These are phyloP conservation scores for Phytophthora palmivora DNA, from an alignment of 352 stramenopile genomes.

Conservation along the genomic window DNA sequence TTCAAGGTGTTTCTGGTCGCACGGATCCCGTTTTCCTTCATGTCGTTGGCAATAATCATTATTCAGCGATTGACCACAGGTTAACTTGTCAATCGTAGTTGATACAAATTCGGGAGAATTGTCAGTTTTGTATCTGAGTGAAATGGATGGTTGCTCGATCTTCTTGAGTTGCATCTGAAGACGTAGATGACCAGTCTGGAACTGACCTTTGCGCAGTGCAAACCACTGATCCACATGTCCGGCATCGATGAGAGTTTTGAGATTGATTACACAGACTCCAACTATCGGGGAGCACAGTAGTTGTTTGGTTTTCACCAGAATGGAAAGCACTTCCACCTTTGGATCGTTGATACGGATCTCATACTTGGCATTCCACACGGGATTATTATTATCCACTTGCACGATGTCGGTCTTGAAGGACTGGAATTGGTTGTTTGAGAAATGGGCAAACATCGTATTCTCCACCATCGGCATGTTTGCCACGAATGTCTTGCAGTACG, in stretches of 20 bases:
- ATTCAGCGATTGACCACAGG: too few species aligned
- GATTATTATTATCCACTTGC: constrained; percentile 29
- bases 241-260: constrained; percentile 45
- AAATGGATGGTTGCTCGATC: constrained; percentile 8
- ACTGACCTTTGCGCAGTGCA: constrained; percentile 48
- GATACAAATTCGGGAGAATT: not conserved
- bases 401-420: constrained; percentile 53
- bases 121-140: not conserved
- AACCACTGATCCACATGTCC: constrained; percentile 55
- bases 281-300: constrained; percentile 54
- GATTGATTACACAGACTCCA: constrained; percentile 52
- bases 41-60: too few species aligned
- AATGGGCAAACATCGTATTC: constrained; percentile 14
- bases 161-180: constrained; percentile 52
- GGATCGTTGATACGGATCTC: constrained; percentile 52
- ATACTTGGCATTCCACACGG: constrained; percentile 69
- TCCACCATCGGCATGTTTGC: constrained; percentile 51
- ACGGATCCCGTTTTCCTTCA: too few species aligned
- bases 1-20: not conserved
- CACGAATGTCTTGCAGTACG: constrained; percentile 55
- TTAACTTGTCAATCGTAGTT: too few species aligned
- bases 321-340: constrained; percentile 49
- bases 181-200: constrained; percentile 44
- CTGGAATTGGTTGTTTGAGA: constrained; percentile 28
- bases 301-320: constrained; percentile 65